Percentiles rank a stretch among this genome's conserved stretches.
These are phyloP conservation scores for Suhomyces panamericanus DNA, from an alignment of 1,139 yeast genomes.

Conservation along the genomic window DNA sequence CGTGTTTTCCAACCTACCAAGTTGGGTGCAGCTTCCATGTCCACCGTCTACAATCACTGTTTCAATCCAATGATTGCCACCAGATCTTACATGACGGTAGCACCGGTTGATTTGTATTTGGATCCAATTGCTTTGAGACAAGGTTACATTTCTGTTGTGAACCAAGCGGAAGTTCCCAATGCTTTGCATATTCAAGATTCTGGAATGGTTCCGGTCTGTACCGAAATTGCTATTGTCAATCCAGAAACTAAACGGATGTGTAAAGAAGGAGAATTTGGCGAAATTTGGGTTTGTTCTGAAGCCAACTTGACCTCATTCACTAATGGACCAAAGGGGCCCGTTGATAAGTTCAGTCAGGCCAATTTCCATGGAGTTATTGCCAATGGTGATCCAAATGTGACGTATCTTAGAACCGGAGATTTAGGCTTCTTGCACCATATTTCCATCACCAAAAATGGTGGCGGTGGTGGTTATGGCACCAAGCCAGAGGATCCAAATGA, in stretches of 20 bases:
- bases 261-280: slow-evolving; percentile 93
- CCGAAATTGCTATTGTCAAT: slow-evolving; percentile 91
- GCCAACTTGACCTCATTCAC: slow-evolving; percentile 70
- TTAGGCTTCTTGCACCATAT: slow-evolving; percentile 87
- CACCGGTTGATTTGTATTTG: slow-evolving; percentile 81
- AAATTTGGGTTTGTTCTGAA: slow-evolving; percentile 93
- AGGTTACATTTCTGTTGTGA: slow-evolving; percentile 80
- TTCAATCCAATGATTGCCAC: slow-evolving; percentile 85
- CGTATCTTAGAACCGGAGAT: slow-evolving; percentile 88
- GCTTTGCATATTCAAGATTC: slow-evolving; percentile 86
- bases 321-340: slow-evolving; percentile 53
- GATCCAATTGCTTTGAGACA: slow-evolving; percentile 89
- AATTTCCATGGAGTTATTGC: slow-evolving; percentile 58
- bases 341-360: slow-evolving; percentile 35
- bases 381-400: slow-evolving; percentile 62
- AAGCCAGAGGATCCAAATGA: slow-evolving; percentile 25
- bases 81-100: slow-evolving; percentile 84
- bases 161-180: slow-evolving; percentile 65
- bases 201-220: slow-evolving; percentile 94
- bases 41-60: slow-evolving; percentile 74
- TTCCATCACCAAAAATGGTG: slow-evolving; percentile 44
- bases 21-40: slow-evolving; percentile 68
- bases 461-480: slow-evolving; percentile 41
- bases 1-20: slow-evolving; percentile 64
- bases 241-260: slow-evolving; percentile 85